Evolutionary conservation across 257 asterid species (phyloP).

Genomic region (Gentiana dahurica): DNA sequence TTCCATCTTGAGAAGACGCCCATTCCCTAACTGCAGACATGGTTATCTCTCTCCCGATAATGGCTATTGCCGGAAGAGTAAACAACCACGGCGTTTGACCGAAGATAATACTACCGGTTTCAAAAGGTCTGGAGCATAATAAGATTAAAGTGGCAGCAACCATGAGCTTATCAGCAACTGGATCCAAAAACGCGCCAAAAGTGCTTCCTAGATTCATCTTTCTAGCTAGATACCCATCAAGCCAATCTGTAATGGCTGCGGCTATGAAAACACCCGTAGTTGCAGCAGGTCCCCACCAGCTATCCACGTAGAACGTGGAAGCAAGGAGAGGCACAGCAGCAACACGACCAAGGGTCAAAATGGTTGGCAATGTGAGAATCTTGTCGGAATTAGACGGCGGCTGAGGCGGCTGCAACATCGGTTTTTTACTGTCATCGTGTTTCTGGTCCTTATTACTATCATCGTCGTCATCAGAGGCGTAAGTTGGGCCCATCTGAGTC

Average conservation of each 20-base stretch:
- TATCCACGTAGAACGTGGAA: conserved; percentile 56
- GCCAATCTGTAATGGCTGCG: conserved; percentile 98
- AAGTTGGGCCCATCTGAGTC: conserved; percentile 20
- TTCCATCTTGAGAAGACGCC: conserved; percentile 93
- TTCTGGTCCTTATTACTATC: conserved; percentile 18
- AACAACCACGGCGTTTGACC: conserved; percentile 81
- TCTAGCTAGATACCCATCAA: conserved; percentile 93
- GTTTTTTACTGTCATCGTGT: conserved; percentile 18
- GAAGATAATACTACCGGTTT: conserved; percentile 35
- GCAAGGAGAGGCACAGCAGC: conserved; percentile 73
- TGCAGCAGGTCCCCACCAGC: conserved; percentile 87
- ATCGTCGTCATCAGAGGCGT: conserved; percentile 16
- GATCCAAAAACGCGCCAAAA: conserved; percentile 98
- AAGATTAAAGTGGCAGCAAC: conserved; percentile 94
- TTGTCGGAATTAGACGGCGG: conserved; percentile 30
- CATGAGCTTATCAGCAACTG: conserved; percentile 99
- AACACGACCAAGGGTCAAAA: conserved; percentile 91
- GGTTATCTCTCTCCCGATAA: conserved; percentile 98
- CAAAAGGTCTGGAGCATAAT: conserved; percentile 77
- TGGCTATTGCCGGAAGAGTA: conserved; percentile 80
- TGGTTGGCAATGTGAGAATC: conserved; percentile 89
- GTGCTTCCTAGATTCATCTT: conserved; percentile 92
- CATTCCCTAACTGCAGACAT: conserved; percentile 99
- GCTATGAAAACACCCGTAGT: conserved; percentile 77
- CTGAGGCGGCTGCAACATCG: conserved; percentile 13